These are phyloP conservation scores for Talaromyces wortmannii DNA, from an alignment of 495 filamentous ascomycete species.

Conservation along the genomic window DNA sequence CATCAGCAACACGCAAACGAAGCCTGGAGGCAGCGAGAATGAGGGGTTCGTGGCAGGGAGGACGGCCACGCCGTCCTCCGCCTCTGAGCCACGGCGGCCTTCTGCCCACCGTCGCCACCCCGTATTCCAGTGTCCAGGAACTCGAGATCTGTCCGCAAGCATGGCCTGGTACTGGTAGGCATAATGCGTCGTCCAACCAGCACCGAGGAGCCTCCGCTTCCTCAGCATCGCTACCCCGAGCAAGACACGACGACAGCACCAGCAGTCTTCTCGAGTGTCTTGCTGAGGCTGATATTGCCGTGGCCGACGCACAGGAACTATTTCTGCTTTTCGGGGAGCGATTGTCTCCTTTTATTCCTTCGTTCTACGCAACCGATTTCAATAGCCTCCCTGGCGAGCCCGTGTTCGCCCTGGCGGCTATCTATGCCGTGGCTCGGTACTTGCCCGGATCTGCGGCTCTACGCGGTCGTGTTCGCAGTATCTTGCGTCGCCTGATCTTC, in stretches of 20 bases:
- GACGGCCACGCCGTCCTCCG: not conserved
- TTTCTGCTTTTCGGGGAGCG: not conserved
- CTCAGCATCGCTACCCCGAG: no score
- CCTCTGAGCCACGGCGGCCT: no score
- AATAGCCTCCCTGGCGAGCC: not conserved
- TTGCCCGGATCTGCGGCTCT: not conserved
- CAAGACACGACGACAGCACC: not conserved
- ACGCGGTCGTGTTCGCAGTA: not conserved
- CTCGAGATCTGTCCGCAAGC: not conserved
- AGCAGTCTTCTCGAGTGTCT: not conserved
- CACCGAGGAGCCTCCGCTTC: not conserved
- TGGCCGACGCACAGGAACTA: not conserved
- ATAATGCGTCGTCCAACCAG: no score
- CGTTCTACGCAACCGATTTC: not conserved
- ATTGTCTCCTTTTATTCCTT: not conserved
- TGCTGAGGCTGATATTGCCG: not conserved
- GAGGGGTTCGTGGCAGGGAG: not conserved
- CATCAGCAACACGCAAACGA: conserved; percentile 5
- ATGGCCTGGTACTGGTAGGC: no score
- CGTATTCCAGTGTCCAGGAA: not conserved
- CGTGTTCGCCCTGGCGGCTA: not conserved
- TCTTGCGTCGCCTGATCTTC: not conserved
- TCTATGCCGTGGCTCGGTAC: not conserved
- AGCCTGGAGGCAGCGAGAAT: no score
- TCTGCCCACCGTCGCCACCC: not conserved